A percentile compares a stretch with the other conserved stretches of the same genome.
These are phyloP conservation scores for Jatropha multifida DNA, from an alignment of 441 rosid genomes.

Conservation along the genomic window DNA sequence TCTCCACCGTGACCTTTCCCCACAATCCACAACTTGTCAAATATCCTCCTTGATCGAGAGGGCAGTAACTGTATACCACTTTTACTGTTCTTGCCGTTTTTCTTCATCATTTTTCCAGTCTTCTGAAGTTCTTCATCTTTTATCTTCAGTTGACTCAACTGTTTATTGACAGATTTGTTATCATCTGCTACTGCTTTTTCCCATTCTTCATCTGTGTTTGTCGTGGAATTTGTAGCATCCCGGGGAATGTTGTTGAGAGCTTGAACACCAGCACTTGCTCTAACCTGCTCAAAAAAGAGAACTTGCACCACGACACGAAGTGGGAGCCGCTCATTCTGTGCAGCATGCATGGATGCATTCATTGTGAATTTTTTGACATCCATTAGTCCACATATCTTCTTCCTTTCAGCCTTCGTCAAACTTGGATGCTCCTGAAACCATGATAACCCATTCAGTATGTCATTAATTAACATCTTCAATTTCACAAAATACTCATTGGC, in stretches of 20 bases:
- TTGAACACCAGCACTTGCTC: conserved; percentile 56
- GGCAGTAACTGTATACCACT: conserved; percentile 70
- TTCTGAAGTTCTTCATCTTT: conserved; percentile 41
- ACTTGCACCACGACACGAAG: conserved; percentile 91
- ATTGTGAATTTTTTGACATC: conserved; percentile 83
- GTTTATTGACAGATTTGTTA: conserved; percentile 35
- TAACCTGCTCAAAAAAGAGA: conserved; percentile 83
- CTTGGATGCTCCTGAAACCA: conserved; percentile 65
- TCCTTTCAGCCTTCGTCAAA: conserved; percentile 72
- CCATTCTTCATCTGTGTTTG: conserved; percentile 53
- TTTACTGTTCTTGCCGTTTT: conserved; percentile 64
- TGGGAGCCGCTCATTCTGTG: conserved; percentile 86
- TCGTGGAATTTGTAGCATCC: conserved; percentile 36
- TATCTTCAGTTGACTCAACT: conserved; percentile 33
- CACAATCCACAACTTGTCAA: conserved; percentile 70
- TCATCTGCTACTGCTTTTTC: conserved; percentile 35
- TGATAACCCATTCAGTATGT: background rate
- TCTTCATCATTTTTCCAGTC: conserved; percentile 53
- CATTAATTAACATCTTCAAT: background rate
- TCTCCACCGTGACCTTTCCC: conserved; percentile 59
- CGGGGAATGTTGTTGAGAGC: conserved; percentile 37
- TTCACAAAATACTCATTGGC: background rate
- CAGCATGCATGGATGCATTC: conserved; percentile 81
- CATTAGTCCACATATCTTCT: conserved; percentile 75
- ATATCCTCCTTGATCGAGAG: conserved; percentile 89